Conservation (phyloP, 371 early-diverging fungal genomes). For the Saksenaea vasiformis region DNA sequence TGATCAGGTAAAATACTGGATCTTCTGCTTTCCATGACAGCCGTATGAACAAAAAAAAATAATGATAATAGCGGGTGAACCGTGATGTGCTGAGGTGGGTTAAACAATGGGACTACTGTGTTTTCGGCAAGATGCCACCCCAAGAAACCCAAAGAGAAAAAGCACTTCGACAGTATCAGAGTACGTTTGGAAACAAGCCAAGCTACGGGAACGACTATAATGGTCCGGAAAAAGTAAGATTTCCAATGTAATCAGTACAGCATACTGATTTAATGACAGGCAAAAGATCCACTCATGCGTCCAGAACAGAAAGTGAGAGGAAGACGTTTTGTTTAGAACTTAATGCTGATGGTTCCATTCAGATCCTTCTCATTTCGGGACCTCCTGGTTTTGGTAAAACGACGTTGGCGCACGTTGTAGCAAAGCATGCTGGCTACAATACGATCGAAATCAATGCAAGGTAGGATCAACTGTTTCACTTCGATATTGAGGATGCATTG, state of each 20-base stretch:
- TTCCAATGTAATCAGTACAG: not conserved
- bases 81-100: constrained; percentile 91
- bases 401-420: constrained; percentile 94
- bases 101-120: constrained; percentile 95
- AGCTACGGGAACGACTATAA: constrained; percentile 12
- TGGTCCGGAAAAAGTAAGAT: not conserved
- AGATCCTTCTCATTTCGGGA: constrained; percentile 93
- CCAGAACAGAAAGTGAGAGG: constrained; percentile 64
- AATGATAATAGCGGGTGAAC: constrained; percentile 70
- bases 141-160: constrained; percentile 39
- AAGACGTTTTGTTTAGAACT: not conserved
- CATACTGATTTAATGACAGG: constrained; percentile 10
- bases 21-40: not conserved
- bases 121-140: constrained; percentile 64
- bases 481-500: not conserved
- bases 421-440: constrained; percentile 90
- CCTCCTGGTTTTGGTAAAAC: constrained; percentile 99
- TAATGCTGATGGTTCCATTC: constrained; percentile 15
- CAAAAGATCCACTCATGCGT: constrained; percentile 55
- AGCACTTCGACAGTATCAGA: constrained; percentile 26
- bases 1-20: constrained; percentile 68
- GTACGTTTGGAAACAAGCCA: constrained; percentile 22
- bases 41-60: not conserved
- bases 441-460: constrained; percentile 98
- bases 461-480: constrained; percentile 41